These are phyloP conservation scores for Carallia pectinifolia DNA, from an alignment of 345 rosid species.

Conservation along the genomic window DNA sequence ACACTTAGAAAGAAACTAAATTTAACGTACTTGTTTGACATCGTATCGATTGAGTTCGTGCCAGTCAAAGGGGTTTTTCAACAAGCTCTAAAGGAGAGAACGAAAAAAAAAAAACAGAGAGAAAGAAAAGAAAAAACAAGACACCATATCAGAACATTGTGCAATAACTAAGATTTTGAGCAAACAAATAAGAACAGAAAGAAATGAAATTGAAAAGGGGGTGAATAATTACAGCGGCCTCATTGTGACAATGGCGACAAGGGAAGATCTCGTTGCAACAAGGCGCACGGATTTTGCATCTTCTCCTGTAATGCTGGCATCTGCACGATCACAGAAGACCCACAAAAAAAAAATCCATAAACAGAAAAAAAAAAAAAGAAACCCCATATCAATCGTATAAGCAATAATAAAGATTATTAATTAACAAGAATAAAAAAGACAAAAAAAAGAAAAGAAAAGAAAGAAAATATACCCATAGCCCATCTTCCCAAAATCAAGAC, in stretches of 20 bases:
- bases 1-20: not conserved
- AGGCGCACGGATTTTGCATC: constrained; percentile 89
- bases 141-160: not conserved
- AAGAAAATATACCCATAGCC: constrained; percentile 62
- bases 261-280: constrained; percentile 89
- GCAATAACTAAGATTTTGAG: not conserved
- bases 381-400: too few species aligned
- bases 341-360: not conserved
- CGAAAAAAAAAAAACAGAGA: not conserved
- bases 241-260: constrained; percentile 97
- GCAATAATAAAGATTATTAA: not conserved
- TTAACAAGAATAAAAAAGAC: not conserved
- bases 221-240: constrained; percentile 49
- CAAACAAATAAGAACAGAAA: not conserved
- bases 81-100: constrained; percentile 42
- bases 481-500: constrained; percentile 90
- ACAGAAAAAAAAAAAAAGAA: constrained; percentile 4
- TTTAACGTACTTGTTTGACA: constrained; percentile 61
- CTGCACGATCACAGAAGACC: constrained; percentile 26
- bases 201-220: not conserved
- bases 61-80: constrained; percentile 55
- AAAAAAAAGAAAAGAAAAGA: not conserved
- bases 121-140: not conserved
- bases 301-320: constrained; percentile 90
- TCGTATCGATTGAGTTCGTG: constrained; percentile 84